These are phyloP conservation scores for Pouteria glomerata DNA, from an alignment of 148 eudicot species.

Conservation along the genomic window DNA sequence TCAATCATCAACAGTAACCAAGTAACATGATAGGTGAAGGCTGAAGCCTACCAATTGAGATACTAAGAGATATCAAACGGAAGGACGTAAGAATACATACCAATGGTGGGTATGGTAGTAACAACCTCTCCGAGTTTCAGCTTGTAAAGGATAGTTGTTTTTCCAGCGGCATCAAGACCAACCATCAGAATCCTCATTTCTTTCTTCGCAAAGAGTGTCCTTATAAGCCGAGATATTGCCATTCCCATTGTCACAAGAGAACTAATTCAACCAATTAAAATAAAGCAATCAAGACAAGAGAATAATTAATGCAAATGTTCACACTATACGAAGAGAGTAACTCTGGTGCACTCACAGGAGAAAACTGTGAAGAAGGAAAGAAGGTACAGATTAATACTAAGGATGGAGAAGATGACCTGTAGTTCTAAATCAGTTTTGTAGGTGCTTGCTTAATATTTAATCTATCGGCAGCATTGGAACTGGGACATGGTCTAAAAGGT, in stretches of 20 bases:
- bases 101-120: conserved; percentile 79
- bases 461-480: background rate
- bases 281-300: background rate
- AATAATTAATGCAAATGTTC: background rate
- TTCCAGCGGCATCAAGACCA: conserved; percentile 84
- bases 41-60: no score
- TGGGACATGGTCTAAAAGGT: conserved; percentile 2
- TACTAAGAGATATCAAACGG: no score
- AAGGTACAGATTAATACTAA: background rate
- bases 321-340: background rate
- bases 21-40: no score
- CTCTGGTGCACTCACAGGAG: background rate
- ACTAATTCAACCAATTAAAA: conserved; percentile 5
- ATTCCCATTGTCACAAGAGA: conserved; percentile 47
- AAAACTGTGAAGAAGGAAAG: background rate
- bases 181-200: conserved; percentile 92
- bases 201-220: conserved; percentile 55
- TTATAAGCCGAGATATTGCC: conserved; percentile 49
- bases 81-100: conserved; percentile 20
- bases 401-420: background rate
- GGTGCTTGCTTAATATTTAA: conserved; percentile 1
- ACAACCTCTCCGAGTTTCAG: conserved; percentile 83
- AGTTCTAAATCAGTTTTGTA: background rate
- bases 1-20: no score
- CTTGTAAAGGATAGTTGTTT: conserved; percentile 81